Conservation (phyloP, 2,329 filamentous ascomycete species). For the Diplodia mutila region DNA sequence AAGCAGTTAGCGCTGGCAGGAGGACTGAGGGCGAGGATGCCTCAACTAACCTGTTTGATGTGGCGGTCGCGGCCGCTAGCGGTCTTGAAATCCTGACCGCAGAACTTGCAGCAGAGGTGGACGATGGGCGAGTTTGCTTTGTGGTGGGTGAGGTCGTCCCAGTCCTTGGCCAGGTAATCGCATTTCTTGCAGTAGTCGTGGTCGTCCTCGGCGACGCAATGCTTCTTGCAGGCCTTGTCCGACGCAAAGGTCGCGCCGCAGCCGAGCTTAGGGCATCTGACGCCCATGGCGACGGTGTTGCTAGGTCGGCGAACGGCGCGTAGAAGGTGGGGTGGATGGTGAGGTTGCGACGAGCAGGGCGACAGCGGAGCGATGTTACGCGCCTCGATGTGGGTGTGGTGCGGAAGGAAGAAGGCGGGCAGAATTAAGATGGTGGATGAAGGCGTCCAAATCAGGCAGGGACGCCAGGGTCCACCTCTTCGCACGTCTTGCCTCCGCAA, state of each 20-base stretch:
- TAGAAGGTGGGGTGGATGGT: neutral
- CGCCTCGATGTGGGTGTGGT: no score
- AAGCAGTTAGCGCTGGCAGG: slow-evolving; percentile 1
- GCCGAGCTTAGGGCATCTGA: slow-evolving; percentile 48
- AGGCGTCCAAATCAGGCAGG: neutral
- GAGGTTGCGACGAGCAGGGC: no score
- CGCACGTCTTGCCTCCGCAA: neutral
- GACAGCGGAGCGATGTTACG: neutral
- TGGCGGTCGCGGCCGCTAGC: slow-evolving; percentile 56
- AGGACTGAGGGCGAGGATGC: neutral
- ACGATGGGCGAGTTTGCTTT: slow-evolving; percentile 46
- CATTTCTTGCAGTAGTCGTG: slow-evolving; percentile 54
- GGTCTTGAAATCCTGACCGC: slow-evolving; percentile 60
- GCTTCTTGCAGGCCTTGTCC: slow-evolving; percentile 51
- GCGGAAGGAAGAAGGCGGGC: neutral
- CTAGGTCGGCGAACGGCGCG: neutral
- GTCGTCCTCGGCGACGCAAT: slow-evolving; percentile 52
- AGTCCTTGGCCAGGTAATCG: slow-evolving; percentile 50
- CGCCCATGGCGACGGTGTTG: neutral
- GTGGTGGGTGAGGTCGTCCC: slow-evolving; percentile 52
- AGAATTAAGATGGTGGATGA: no score
- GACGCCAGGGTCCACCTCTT: neutral
- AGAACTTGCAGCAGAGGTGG: slow-evolving; percentile 61
- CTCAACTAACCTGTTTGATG: slow-evolving; percentile 51
- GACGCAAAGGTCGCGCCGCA: slow-evolving; percentile 54